phyloP scores from a whole-genome alignment of 352 stramenopile species.

The Phytophthora capsici region DNA sequence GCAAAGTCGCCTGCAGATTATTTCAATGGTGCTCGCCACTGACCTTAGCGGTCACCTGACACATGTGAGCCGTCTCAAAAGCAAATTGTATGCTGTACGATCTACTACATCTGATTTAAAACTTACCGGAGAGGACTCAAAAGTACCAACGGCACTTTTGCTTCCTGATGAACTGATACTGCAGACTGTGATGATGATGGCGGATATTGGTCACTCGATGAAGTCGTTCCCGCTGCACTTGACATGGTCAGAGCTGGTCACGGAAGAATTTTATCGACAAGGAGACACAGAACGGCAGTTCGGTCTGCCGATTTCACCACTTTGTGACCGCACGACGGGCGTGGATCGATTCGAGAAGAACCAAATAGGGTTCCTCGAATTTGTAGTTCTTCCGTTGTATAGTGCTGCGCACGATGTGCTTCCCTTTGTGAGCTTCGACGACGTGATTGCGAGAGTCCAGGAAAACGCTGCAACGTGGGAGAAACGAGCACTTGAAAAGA shows the following conservation, averaged over 20 bases:
- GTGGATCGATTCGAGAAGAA: constrained; percentile 64
- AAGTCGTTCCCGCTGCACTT: constrained; percentile 69
- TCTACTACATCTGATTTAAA: constrained; percentile 38
- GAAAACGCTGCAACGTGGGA: constrained; percentile 59
- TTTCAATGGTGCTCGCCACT: constrained; percentile 86
- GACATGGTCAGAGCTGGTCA: constrained; percentile 64
- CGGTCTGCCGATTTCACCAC: constrained; percentile 59
- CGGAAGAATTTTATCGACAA: constrained; percentile 75
- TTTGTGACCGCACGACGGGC: constrained; percentile 58
- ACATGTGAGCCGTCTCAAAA: constrained; percentile 80
- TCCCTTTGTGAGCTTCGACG: constrained; percentile 50
- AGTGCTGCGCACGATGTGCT: constrained; percentile 55
- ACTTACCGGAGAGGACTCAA: constrained; percentile 13
- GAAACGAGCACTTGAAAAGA: constrained; percentile 7
- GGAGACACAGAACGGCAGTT: constrained; percentile 71
- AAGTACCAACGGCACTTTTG: constrained; percentile 2
- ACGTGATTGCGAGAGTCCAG: constrained; percentile 52
- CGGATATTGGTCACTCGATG: constrained; percentile 69
- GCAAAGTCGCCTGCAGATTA: constrained; percentile 73
- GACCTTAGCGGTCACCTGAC: constrained; percentile 82
- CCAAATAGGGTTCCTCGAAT: constrained; percentile 79
- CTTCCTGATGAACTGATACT: constrained; percentile 62
- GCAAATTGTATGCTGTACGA: constrained; percentile 63
- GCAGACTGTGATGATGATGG: constrained; percentile 81
- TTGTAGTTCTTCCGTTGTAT: constrained; percentile 77